Evolutionary conservation across 2,329 filamentous ascomycete species (phyloP).

Genomic region (Epichloe sylvatica): DNA sequence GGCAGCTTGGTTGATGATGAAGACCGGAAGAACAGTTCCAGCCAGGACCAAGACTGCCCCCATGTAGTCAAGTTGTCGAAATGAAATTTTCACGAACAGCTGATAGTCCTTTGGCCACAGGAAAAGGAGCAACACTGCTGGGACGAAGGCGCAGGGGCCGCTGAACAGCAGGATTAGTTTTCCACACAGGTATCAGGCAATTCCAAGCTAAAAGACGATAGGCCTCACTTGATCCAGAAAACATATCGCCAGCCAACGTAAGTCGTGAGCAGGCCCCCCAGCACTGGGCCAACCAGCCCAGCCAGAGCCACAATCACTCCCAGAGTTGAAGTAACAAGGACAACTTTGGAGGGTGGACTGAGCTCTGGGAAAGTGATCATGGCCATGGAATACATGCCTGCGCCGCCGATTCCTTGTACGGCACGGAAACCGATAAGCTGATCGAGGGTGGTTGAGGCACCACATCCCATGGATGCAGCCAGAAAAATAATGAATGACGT

Average conservation of each 20-base stretch:
- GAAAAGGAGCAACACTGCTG: slow-evolving; percentile 31
- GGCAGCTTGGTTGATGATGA: slow-evolving; percentile 11
- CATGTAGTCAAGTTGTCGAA: slow-evolving; percentile 37
- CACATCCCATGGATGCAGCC: slow-evolving; percentile 42
- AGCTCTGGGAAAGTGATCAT: slow-evolving; percentile 42
- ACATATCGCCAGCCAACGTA: slow-evolving; percentile 39
- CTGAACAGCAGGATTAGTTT: slow-evolving; percentile 15
- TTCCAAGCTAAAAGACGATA: too few species aligned
- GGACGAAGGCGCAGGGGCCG: slow-evolving; percentile 33
- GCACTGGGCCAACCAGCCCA: slow-evolving; percentile 38
- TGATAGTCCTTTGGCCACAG: slow-evolving; percentile 35
- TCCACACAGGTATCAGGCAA: too few species aligned
- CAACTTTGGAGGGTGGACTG: slow-evolving; percentile 25
- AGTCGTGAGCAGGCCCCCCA: slow-evolving; percentile 38
- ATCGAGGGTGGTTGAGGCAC: slow-evolving; percentile 15
- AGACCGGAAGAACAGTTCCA: slow-evolving; percentile 11
- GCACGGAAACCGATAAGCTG: slow-evolving; percentile 37
- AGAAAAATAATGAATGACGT: slow-evolving; percentile 41
- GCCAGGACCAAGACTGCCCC: slow-evolving; percentile 26
- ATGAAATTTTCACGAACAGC: slow-evolving; percentile 24
- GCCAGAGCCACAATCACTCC: slow-evolving; percentile 34
- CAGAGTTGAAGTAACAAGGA: slow-evolving; percentile 32
- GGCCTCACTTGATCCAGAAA: slow-evolving; percentile 43
- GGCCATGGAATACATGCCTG: slow-evolving; percentile 33
- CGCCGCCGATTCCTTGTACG: slow-evolving; percentile 36